Evolutionary conservation across 331 rosid genomes (phyloP), one percentile per base, ranked within the genome.

Genomic region (Acacia pycnantha): DNA sequence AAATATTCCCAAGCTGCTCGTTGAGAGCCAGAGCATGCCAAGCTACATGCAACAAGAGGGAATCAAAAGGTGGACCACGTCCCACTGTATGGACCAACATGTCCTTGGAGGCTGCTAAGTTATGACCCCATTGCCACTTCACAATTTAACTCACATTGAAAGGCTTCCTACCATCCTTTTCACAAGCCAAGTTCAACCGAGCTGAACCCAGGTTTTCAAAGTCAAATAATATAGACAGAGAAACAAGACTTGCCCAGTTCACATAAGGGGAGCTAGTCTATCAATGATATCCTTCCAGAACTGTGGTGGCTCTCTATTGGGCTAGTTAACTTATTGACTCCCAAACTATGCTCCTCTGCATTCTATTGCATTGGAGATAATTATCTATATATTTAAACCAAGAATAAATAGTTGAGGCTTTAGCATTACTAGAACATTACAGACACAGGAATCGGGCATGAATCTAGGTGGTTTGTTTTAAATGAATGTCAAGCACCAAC

Each of bases 81-180:
- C 51, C 86, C 77, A 77, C 53, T 83, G 70, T 48, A 70, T 11
- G 46, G 67, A 13, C 62, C 73, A 31, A 11, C 14, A 7, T 35
- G 29, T 41, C 74, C 79, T 35, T 47, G 67, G 26, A 53, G 11
- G 66, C 40, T 76, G 77, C 68, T 29, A 47, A 68, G 76, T 41
- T 61, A 79, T 51, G 80, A 64, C 74, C 66, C 24, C 18, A 22
- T 46, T 62, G 86, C 80, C 80, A 70, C 24, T 21, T 41, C 29
- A 22, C 29, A 58, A 29, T 58, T 54, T 44, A 82, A 76, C 86
- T 77, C 82, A 76, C 84, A 26, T 22, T 79, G 84, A 82, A 62
- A 35, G 47, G 53, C 77, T 31, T 46, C 26, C 82, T 61, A 15
- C 14, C 15, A 62, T 35, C 43, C 47, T 67, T 74, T 67, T 78